These are phyloP conservation scores for Irpex sp. DNA, from an alignment of 1,284 basidiomycete species.

Conservation along the genomic window DNA sequence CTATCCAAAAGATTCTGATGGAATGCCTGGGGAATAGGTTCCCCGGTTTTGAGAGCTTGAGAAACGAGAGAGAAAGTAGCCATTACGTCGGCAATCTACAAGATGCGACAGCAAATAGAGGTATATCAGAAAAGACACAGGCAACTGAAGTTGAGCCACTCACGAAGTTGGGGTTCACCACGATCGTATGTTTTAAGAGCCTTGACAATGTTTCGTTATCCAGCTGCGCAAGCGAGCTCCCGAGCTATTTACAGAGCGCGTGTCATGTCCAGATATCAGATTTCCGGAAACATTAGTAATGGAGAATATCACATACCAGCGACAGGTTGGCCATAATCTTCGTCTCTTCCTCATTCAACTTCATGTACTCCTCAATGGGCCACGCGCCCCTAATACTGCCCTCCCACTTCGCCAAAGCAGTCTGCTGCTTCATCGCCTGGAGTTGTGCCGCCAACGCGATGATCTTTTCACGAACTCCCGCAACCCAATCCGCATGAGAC, in stretches of 20 bases:
- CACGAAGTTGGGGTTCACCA: slow-evolving; percentile 47
- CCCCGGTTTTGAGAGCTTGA: slow-evolving; percentile 42
- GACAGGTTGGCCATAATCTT: slow-evolving; percentile 41
- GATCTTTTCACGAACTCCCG: slow-evolving; percentile 29
- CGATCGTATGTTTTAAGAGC: slow-evolving; percentile 39
- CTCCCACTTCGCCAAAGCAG: slow-evolving; percentile 42
- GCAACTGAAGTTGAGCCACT: slow-evolving; percentile 14
- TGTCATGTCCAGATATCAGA: not conserved
- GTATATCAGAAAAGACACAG: not conserved
- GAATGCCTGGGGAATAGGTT: slow-evolving; percentile 43
- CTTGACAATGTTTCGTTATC: slow-evolving; percentile 33
- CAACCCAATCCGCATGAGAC: slow-evolving; percentile 19
- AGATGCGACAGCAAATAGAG: not conserved
- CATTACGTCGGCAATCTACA: slow-evolving; percentile 43
- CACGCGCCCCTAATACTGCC: slow-evolving; percentile 48
- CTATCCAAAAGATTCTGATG: slow-evolving; percentile 40
- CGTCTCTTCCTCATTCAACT: slow-evolving; percentile 35
- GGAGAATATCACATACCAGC: slow-evolving; percentile 29
- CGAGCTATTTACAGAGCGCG: slow-evolving; percentile 29
- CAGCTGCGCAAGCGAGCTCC: slow-evolving; percentile 36
- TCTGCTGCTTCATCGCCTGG: slow-evolving; percentile 31
- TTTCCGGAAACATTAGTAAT: not conserved
- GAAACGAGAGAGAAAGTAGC: slow-evolving; percentile 41
- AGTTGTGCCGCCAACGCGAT: slow-evolving; percentile 35
- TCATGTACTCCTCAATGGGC: slow-evolving; percentile 44